Evolutionary conservation across 352 stramenopile species (phyloP), one percentile per base, ranked within the genome.

Genomic region (Pythium sukuiense): DNA sequence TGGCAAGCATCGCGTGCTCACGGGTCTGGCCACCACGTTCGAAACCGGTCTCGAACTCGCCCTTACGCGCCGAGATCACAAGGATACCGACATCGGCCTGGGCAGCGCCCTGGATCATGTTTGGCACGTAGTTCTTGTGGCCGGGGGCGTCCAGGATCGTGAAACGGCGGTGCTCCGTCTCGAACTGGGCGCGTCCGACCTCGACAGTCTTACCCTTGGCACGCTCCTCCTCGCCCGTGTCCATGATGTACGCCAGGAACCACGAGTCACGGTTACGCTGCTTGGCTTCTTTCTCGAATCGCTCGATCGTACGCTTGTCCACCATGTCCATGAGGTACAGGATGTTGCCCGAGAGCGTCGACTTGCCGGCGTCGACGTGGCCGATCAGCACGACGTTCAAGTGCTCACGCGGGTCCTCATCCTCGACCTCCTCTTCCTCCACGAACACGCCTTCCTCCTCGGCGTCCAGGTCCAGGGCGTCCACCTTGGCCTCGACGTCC

Each of bases 201-300:
- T 93, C 85, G n/a, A 92, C 81, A 9, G 85, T 92, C 63, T 83
- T 90, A 30, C 82, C 83, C 83, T 99, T 99, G 18, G 94, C 95
- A 49, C 97, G 89, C 74, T 99, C 97, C 67, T 99, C 97, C 76
- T 99, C 97, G 64, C 98, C 98, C 26, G 97, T 99, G 81, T 99
- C 98, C 97, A 99, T 99, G 75, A 99, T 99, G 76, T 98, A 99
- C 18, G 98, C 97, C 29, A 99, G 74, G 79, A 99, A 99, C 83
- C 83, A 92, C 57, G 72, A 86, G 66, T 91, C 85, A 59, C 83
- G 83, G 76, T 92, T 89, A 46, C 85, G 83, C 30, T 90, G 80
- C 70, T 99, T 99, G 27, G 98, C 98, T 74, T 99, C 98, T 41
- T 92, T 90, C 83, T 99, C 96, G 27, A 57, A 57, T 26, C 97